Conservation (phyloP, 371 early-diverging fungal species). For the Parasitella parasitica region DNA sequence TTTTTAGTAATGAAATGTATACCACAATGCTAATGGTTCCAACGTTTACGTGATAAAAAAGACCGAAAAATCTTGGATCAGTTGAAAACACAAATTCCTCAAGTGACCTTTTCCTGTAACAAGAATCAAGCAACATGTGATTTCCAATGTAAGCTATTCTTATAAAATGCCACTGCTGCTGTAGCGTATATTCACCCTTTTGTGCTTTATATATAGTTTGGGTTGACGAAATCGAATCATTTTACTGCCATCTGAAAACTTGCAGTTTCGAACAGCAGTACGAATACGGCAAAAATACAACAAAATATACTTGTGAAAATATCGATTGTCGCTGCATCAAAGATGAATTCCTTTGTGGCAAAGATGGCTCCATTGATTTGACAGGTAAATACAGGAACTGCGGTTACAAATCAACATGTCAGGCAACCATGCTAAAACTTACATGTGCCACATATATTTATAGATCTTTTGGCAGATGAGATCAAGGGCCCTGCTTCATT, state of each 20-base stretch:
- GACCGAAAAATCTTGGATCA: constrained; percentile 67
- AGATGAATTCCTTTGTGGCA: constrained; percentile 76
- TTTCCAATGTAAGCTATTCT: constrained; percentile 60
- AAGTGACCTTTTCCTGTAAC: constrained; percentile 72
- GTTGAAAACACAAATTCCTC: constrained; percentile 62
- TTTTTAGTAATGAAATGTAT: no score
- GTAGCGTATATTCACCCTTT: no score
- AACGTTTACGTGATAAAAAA: neutral
- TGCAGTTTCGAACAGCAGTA: constrained; percentile 51
- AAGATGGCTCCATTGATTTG: constrained; percentile 74
- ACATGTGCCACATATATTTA: constrained; percentile 5
- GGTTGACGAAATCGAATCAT: constrained; percentile 76
- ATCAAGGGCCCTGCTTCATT: constrained; percentile 78
- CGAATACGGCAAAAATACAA: constrained; percentile 47
- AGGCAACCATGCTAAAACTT: neutral
- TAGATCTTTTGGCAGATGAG: constrained; percentile 69
- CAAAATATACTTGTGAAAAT: constrained; percentile 62
- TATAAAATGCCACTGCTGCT: constrained; percentile 19
- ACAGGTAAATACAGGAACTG: no score
- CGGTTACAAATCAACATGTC: no score
- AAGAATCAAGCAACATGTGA: constrained; percentile 55
- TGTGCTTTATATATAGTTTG: constrained; percentile 65
- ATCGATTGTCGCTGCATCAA: constrained; percentile 78
- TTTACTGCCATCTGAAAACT: constrained; percentile 71
- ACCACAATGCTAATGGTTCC: no score